Percentiles rank a stretch among this genome's conserved stretches.
Conservation (phyloP, 768 basidiomycete species). For the Suillus paluster region DNA sequence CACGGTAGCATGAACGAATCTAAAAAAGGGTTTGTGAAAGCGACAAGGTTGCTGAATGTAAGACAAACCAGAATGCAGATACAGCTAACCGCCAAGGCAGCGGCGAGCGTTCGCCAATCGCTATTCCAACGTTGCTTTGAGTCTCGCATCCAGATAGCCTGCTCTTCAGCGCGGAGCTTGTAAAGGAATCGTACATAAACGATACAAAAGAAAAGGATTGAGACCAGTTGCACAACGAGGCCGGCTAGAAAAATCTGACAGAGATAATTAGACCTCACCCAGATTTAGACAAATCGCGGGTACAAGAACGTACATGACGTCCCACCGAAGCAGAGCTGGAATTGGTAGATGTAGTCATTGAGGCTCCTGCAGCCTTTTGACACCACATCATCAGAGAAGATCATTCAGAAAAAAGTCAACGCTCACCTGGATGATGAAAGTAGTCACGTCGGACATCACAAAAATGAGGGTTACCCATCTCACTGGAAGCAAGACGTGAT, state of each 20-base stretch:
- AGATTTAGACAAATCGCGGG: background rate
- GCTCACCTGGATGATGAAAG: constrained; percentile 66
- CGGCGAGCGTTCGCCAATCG: constrained; percentile 64
- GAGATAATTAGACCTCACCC: constrained; percentile 3
- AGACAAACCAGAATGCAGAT: constrained; percentile 62
- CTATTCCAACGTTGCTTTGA: constrained; percentile 46
- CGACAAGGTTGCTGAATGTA: background rate
- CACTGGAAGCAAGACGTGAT: constrained; percentile 53
- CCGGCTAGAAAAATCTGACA: constrained; percentile 61
- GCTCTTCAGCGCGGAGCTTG: constrained; percentile 48
- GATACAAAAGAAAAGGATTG: constrained; percentile 52
- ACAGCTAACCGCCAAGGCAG: constrained; percentile 56
- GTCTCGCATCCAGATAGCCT: constrained; percentile 46
- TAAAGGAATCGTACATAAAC: constrained; percentile 54
- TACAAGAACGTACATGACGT: constrained; percentile 38
- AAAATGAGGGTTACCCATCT: constrained; percentile 59
- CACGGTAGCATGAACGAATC: constrained; percentile 69
- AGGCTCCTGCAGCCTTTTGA: constrained; percentile 52
- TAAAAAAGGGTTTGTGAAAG: constrained; percentile 21
- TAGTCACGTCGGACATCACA: constrained; percentile 63
- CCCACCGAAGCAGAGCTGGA: constrained; percentile 32
- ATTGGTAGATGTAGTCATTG: constrained; percentile 47
- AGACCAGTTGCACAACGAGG: constrained; percentile 57
- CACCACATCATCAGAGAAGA: background rate
- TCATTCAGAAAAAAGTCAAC: background rate